Percentiles rank a stretch among this genome's conserved stretches.
These are phyloP conservation scores for Talaromyces adpressus DNA, from an alignment of 495 filamentous ascomycete genomes.

Conservation along the genomic window DNA sequence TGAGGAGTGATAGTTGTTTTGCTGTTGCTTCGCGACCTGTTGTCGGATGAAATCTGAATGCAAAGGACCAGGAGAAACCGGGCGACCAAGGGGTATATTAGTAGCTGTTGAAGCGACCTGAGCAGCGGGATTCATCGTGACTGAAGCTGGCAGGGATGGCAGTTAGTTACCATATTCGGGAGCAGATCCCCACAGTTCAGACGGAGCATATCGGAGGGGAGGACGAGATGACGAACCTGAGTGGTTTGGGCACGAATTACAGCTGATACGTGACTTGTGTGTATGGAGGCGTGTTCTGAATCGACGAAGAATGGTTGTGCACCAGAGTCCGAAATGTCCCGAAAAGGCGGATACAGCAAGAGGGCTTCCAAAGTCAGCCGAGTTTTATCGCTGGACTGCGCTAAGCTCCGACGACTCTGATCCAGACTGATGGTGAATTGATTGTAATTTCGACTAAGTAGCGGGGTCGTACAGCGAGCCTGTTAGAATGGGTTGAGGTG, in stretches of 20 bases:
- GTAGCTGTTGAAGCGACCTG: conserved; percentile 25
- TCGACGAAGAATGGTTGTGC: neutral
- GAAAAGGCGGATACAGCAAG: conserved; percentile 1
- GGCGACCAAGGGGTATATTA: conserved; percentile 37
- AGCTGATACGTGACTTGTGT: neutral
- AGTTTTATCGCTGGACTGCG: neutral
- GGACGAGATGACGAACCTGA: conserved; percentile 4
- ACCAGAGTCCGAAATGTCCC: conserved; percentile 8
- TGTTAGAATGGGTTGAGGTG: neutral
- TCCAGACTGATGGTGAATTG: neutral
- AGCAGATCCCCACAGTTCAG: conserved; percentile 1
- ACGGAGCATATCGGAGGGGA: conserved; percentile 6
- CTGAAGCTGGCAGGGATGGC: neutral
- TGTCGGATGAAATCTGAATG: conserved; percentile 52
- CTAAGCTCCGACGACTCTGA: neutral
- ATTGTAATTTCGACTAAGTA: neutral
- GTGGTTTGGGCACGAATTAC: conserved; percentile 2
- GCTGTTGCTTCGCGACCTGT: conserved; percentile 52
- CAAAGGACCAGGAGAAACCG: conserved; percentile 43
- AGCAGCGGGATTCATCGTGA: conserved; percentile 29
- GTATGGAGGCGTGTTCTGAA: neutral
- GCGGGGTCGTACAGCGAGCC: neutral
- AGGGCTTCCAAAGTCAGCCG: neutral
- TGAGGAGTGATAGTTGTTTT: conserved; percentile 58
- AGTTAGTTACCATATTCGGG: conserved; percentile 1